A percentile compares a stretch with the other conserved stretches of the same genome.
These are phyloP conservation scores for Ananas comosus DNA, from an alignment of 176 grass and related monocot species.

Conservation along the genomic window DNA sequence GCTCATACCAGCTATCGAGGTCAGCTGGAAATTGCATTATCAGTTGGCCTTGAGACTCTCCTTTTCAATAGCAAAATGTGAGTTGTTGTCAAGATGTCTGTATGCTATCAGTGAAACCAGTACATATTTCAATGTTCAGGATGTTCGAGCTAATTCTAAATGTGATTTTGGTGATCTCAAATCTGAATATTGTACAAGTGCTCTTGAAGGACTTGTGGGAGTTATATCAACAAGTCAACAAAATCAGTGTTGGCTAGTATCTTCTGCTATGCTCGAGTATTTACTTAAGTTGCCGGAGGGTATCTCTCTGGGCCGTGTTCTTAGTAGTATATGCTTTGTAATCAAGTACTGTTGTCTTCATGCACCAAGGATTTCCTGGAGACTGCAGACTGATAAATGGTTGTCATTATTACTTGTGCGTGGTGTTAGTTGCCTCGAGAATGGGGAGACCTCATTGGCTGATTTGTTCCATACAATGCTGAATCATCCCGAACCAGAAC, in stretches of 20 bases:
- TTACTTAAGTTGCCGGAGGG: constrained; percentile 44
- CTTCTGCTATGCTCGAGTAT: constrained; percentile 69
- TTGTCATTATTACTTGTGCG: constrained; percentile 43
- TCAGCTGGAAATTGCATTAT: constrained; percentile 49
- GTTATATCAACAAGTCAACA: constrained; percentile 55
- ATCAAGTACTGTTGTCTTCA: constrained; percentile 56
- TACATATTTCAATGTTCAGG: constrained; percentile 2
- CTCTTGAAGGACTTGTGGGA: constrained; percentile 49
- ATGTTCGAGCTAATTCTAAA: background rate
- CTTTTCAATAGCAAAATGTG: constrained; percentile 36
- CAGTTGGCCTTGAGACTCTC: constrained; percentile 39
- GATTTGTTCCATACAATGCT: constrained; percentile 68
- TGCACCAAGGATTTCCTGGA: constrained; percentile 82
- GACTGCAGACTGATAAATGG: constrained; percentile 85
- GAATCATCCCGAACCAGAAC: constrained; percentile 94
- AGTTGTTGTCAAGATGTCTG: constrained; percentile 48
- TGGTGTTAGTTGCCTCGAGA: constrained; percentile 33
- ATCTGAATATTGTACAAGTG: constrained; percentile 53
- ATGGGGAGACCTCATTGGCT: constrained; percentile 41
- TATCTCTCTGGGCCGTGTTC: constrained; percentile 39
- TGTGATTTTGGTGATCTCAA: constrained; percentile 17
- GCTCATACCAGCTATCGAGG: constrained; percentile 40
- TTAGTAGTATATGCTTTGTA: constrained; percentile 38
- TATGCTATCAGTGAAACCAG: constrained; percentile 29
- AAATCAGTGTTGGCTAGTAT: constrained; percentile 78